Evolutionary conservation across 176 grass and related monocot species (phyloP).

Genomic region (Saccharum officinarum): DNA sequence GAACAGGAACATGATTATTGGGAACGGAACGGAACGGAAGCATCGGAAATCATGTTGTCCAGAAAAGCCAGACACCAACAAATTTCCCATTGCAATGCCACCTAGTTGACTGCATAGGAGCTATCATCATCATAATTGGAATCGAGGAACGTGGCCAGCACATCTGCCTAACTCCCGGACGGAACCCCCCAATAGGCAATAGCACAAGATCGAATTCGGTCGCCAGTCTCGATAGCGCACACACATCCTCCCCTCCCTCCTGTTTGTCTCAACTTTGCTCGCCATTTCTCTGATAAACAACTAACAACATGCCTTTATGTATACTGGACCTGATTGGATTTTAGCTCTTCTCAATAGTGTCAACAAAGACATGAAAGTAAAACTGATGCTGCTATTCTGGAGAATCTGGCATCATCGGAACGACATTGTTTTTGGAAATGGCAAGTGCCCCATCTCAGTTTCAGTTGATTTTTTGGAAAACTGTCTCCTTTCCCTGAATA

Average conservation of each 20-base stretch:
- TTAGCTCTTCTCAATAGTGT: too few relatives aligned
- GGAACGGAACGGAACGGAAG: not conserved
- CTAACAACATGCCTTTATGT: not conserved
- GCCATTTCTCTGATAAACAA: slow-evolving; percentile 19
- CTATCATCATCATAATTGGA: slow-evolving; percentile 8
- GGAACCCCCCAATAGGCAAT: too few relatives aligned
- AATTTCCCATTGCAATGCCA: not conserved
- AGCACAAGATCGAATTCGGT: not conserved
- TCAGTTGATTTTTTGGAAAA: too few relatives aligned
- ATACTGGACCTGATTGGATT: too few relatives aligned
- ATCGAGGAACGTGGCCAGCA: slow-evolving; percentile 41
- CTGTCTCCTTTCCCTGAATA: too few relatives aligned
- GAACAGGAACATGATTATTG: slow-evolving; percentile 23
- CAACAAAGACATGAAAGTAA: too few relatives aligned
- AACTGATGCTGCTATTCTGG: too few relatives aligned
- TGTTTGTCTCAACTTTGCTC: slow-evolving; percentile 6
- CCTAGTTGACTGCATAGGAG: not conserved
- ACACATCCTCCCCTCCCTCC: not conserved
- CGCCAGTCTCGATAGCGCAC: not conserved
- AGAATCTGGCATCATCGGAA: too few relatives aligned
- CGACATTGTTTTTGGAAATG: too few relatives aligned
- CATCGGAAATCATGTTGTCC: not conserved
- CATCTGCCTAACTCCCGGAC: not conserved
- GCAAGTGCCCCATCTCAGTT: too few relatives aligned
- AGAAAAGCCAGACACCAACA: not conserved